Conservation (phyloP, 202 grass and related monocot genomes). For the Carex sylvatica region DNA sequence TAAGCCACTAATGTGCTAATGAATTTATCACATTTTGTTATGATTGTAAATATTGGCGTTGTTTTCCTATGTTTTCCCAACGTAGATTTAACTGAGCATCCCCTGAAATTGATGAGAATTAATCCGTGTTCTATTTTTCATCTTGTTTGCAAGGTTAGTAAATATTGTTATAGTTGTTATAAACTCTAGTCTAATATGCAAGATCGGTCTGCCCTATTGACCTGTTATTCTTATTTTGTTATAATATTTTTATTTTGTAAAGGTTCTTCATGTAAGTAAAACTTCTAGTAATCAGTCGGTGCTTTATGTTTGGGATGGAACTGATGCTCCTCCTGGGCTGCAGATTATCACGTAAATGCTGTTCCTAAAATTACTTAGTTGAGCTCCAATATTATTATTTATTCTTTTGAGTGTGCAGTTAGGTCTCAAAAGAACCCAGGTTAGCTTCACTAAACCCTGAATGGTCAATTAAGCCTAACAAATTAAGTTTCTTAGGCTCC, state of each 20-base stretch:
- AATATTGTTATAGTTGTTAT: neutral
- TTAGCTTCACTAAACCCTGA: neutral
- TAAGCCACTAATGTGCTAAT: neutral
- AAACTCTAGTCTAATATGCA: constrained; percentile 10
- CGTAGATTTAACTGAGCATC: constrained; percentile 49
- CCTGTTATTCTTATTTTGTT: neutral
- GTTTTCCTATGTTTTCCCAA: constrained; percentile 35
- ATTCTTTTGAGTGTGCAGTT: neutral
- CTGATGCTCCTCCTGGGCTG: constrained; percentile 51
- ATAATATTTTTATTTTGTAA: constrained; percentile 28
- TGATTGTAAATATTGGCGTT: constrained; percentile 22
- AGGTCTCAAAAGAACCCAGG: neutral
- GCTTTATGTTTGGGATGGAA: constrained; percentile 94
- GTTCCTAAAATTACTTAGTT: neutral
- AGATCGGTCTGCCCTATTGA: neutral
- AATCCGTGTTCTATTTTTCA: constrained; percentile 52
- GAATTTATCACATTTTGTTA: constrained; percentile 5
- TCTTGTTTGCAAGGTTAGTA: constrained; percentile 76
- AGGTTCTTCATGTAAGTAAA: constrained; percentile 88
- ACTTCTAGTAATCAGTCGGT: constrained; percentile 43
- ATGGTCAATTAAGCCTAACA: neutral
- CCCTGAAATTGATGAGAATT: constrained; percentile 48
- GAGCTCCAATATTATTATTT: neutral
- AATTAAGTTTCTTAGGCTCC: neutral
- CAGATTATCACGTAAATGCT: constrained; percentile 12